Evolutionary conservation across 306 rosid genomes (phyloP).

Genomic region (Crataegus laevigata): DNA sequence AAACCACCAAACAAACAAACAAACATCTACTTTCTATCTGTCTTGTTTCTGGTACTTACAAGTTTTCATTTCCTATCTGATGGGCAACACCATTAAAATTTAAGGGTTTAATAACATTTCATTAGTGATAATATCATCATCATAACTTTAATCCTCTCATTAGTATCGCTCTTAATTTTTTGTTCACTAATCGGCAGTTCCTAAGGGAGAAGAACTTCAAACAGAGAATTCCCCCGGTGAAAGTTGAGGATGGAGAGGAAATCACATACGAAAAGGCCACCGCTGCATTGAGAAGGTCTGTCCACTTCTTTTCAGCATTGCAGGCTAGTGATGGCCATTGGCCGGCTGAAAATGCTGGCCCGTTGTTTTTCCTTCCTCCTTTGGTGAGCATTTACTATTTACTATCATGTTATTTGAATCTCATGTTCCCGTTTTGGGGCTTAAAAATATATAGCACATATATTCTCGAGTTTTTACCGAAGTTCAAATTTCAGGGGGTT

Average conservation of each 20-base stretch:
- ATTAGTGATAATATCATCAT: too few species aligned
- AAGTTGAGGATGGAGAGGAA: conserved; percentile 46
- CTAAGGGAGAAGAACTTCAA: conserved; percentile 47
- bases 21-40: neutral
- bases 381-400: conserved; percentile 29
- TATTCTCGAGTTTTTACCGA: neutral
- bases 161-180: neutral
- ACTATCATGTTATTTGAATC: neutral
- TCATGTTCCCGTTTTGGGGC: neutral
- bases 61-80: neutral
- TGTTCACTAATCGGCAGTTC: conserved; percentile 21
- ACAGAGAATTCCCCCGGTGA: conserved; percentile 37
- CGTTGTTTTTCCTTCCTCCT: conserved; percentile 66
- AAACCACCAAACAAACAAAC: too few species aligned
- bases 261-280: conserved; percentile 30
- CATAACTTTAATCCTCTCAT: neutral
- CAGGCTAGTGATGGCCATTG: conserved; percentile 75
- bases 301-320: conserved; percentile 37
- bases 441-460: neutral
- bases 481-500: neutral
- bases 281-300: conserved; percentile 28
- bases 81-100: neutral
- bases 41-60: neutral
- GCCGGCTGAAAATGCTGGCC: conserved; percentile 74
- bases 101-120: neutral